Base-by-base conservation (phyloP, 108 stramenopile genomes). In the Fragilariopsis cylindrus region DNA sequence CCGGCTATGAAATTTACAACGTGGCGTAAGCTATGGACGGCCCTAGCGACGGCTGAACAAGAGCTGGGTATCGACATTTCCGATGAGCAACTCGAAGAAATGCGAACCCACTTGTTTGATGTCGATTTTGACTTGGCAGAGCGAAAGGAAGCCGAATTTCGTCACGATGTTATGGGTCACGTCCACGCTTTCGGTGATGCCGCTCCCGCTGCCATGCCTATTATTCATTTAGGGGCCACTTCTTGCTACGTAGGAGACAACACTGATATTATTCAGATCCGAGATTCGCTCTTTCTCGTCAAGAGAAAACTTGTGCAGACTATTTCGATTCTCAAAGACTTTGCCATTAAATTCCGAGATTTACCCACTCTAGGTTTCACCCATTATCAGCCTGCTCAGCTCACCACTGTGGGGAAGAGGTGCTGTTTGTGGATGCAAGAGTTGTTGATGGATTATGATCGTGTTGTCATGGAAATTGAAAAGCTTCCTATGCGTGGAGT, bases 161-260 rank as follows among this genome's bases (percentile, higher is more conserved):
- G 98, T 76, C 99, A 99, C 84, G 99, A 99, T 78, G 98, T 99
- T 75, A 99, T 99, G 99, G 97, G 96, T 19, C 98, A 98, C 76
- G 96, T 99, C 42, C 97, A 99, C 83, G 96, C 98, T 48, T 98
- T 92, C 87, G 98, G 98, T 41, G 86, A 93, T 44, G 93, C 83
- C 15, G 96, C 95, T 63, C 97, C 97, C n/a, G 71, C 67, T 50
- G 96, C 96, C 68, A 95, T 93, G 90, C 93, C 92, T 18, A 95
- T 99, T 70, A 97, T 99, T 71, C 99, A 99, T 81, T 82, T 98
- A 48, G 99, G 99, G 39, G 99, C 99, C 30, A 99, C 99, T 40
- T 89, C 87, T 45, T 98, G 98, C 74, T 98, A 88, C 75, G 97
- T 99, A 21, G 97, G 97, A 3, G 99, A 99, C 80, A 98, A 98